Base-by-base conservation (phyloP, 176 grass and related monocot species). In the Oryza australiensis region DNA sequence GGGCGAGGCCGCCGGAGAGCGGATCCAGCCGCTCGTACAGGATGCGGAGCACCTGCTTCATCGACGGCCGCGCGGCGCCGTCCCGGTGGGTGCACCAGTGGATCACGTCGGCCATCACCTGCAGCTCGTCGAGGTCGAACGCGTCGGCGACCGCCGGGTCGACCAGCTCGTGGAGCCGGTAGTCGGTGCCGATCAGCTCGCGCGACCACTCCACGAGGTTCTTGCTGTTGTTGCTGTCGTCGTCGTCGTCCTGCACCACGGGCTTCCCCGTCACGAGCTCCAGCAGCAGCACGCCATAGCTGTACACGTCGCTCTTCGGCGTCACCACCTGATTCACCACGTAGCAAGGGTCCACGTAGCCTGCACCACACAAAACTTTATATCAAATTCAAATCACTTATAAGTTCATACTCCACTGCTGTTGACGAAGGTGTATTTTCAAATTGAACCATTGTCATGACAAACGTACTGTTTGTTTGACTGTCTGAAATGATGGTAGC, bases 31-130 rank as follows among this genome's bases (percentile, higher is more conserved):
- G 91, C 81, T 98, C 95, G 73, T 86, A 88, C 29, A 98, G 80
- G 83, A 98, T 92, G 71, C 95, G 89, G 63, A 98, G 84, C 62
- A 94, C 90, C 81, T 98, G 95, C 78, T 94, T 98, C 86, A 93
- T 98, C 1, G 90, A 91, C 26, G 95, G 95, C 75, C 95, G 87
- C 41, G 70, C 90, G 34, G 26, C 78, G 41, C 84, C 84, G 84
- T 93, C 90, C 41, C 76, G 81, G 67, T 89, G 90, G 37, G 88
- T 94, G 90, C 95, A 98, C 92, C 86, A 86, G 69, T 91, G 86
- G 86, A 92, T 92, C 88, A 94, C 81, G 55, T 90, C 90, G 22
- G 89, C 87, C 77, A 98, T 76, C 80, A 90, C 88, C 66, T 98
- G 88, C 37, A 94, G 81, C 91, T 98, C 92, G 27, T 90, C 90